Percentiles rank a stretch among this genome's conserved stretches.
Conservation (phyloP, 805 yeast species). For the Helenozyma baotianmanensis region DNA sequence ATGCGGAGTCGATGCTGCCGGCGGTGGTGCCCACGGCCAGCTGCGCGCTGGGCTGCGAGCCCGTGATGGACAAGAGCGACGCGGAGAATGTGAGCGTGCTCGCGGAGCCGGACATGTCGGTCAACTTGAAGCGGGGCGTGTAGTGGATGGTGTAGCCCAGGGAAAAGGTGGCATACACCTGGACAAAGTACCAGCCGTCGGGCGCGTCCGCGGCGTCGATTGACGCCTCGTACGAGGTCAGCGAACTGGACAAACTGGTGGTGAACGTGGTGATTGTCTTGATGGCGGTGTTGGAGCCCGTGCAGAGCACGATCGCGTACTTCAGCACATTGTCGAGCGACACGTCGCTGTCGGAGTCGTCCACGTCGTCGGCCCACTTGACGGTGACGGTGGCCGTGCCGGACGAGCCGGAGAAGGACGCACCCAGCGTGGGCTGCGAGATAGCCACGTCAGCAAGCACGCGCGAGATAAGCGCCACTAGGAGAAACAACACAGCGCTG, state of each 20-base stretch:
- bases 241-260: conserved; percentile 12
- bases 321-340: conserved; percentile 37
- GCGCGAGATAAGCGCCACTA: conserved; percentile 7
- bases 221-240: conserved; percentile 35
- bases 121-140: conserved; percentile 57
- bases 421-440: conserved; percentile 38
- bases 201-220: conserved; percentile 45
- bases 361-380: conserved; percentile 52
- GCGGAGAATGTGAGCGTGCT: conserved; percentile 35
- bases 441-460: conserved; percentile 48
- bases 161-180: conserved; percentile 48
- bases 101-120: conserved; percentile 70
- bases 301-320: conserved; percentile 56
- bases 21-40: conserved; percentile 27
- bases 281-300: conserved; percentile 58
- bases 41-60: conserved; percentile 38
- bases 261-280: conserved; percentile 32
- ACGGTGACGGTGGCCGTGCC: conserved; percentile 30
- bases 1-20: conserved; percentile 28
- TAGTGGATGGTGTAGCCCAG: conserved; percentile 60
- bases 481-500: conserved; percentile 5
- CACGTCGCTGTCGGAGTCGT: conserved; percentile 41
- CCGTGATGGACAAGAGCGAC: conserved; percentile 32
- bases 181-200: conserved; percentile 70
- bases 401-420: conserved; percentile 34